A percentile compares a stretch with the other conserved stretches of the same genome.
Evolutionary conservation across 1,284 basidiomycete genomes (phyloP).

Genomic region (Naganishia cerealis): DNA sequence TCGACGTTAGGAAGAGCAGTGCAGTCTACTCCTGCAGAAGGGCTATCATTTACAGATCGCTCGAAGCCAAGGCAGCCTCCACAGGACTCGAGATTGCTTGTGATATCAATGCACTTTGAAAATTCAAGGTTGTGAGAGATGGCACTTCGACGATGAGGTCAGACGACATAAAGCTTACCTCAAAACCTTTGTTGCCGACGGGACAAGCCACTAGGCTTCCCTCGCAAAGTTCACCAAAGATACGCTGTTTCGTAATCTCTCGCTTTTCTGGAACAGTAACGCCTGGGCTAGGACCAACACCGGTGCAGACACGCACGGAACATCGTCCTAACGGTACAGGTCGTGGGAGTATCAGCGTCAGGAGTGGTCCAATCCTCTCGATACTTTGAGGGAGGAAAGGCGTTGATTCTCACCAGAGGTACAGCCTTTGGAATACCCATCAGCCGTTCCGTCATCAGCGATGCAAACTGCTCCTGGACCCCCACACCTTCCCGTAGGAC

Average conservation of each 20-base stretch:
- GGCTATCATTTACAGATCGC: not conserved
- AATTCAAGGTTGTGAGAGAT: not conserved
- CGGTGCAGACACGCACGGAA: not conserved
- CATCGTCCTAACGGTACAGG: not conserved
- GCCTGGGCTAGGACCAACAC: not conserved
- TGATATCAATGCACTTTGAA: not conserved
- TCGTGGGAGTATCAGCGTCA: not conserved
- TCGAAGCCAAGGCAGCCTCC: constrained; percentile 1
- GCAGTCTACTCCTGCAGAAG: constrained; percentile 3
- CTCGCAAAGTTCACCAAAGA: not conserved
- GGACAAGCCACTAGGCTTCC: not conserved
- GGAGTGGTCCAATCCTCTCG: not conserved
- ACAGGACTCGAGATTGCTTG: not conserved
- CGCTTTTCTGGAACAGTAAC: constrained; percentile 1
- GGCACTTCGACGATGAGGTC: not conserved
- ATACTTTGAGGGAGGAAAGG: not conserved
- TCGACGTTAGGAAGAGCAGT: constrained; percentile 13
- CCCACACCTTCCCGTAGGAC: constrained; percentile 4
- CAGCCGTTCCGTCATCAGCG: not conserved
- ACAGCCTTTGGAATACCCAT: constrained; percentile 1
- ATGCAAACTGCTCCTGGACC: constrained; percentile 2
- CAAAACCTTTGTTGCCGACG: not conserved
- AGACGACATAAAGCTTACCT: not conserved
- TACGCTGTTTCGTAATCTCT: not conserved
- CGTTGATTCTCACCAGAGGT: not conserved